These are phyloP conservation scores for Mesembryanthemum crystallinum DNA, from an alignment of 148 eudicot species.

Conservation along the genomic window DNA sequence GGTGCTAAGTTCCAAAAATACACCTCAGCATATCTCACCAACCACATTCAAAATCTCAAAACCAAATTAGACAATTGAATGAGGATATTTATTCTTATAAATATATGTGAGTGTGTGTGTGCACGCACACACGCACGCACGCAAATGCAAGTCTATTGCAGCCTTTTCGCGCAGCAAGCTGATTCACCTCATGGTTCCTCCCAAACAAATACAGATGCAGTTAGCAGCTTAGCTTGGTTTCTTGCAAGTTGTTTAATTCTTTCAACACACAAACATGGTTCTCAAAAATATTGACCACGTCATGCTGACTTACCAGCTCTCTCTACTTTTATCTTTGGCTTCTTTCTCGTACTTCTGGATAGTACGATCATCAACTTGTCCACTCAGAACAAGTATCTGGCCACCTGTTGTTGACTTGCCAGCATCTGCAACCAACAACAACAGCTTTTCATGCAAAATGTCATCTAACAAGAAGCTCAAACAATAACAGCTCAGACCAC, in stretches of 20 bases:
- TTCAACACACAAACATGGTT: no score
- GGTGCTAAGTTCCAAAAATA: no score
- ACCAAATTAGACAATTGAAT: background rate
- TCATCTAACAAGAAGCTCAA: background rate
- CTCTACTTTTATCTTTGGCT: slow-evolving; percentile 94
- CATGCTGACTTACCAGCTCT: slow-evolving; percentile 71
- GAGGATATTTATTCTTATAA: background rate
- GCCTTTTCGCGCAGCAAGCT: no score
- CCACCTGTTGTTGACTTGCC: slow-evolving; percentile 97
- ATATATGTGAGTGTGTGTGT: no score
- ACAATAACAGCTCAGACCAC: background rate
- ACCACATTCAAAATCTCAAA: no score
- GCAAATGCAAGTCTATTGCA: no score
- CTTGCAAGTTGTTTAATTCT: no score
- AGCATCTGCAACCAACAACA: slow-evolving; percentile 63
- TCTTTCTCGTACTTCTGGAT: slow-evolving; percentile 96
- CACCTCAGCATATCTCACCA: no score
- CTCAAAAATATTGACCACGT: no score
- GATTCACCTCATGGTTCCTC: no score
- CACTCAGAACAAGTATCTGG: slow-evolving; percentile 86
- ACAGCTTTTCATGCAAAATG: background rate
- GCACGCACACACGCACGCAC: background rate
- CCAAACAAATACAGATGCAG: no score
- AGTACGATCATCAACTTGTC: slow-evolving; percentile 94
- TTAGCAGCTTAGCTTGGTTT: no score